Evolutionary conservation across 208 protist species (phyloP), one percentile per base, ranked within the genome.

Genomic region (Leishmania guyanensis): DNA sequence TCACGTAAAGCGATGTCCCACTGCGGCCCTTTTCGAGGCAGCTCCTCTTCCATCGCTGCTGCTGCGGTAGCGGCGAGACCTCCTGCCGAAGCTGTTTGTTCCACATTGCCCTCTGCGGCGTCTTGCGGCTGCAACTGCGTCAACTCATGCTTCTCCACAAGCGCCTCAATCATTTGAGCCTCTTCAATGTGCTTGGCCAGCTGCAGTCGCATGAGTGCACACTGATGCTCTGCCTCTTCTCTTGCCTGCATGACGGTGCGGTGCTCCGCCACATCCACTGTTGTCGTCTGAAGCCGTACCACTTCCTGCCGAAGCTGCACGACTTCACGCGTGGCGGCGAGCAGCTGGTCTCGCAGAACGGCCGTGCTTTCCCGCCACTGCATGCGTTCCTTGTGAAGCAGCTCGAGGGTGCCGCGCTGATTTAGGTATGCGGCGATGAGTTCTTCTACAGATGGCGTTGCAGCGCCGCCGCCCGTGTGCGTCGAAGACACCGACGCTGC

Each of bases 291-390:
- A 48, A 93, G 75, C 17, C 84, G 68, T 48, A 64, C 80, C 17
- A 92, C 43, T 43, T 91, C 86, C 70, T 86, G 77, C 26, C 89
- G 80, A 77, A 88, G 86, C 76, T 48, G 10, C 46, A 75, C 86
- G 72, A 88, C 91, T 46, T 94, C 91, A 43, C 82, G 82, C n/a
- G 90, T 86, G 54, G 89, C 84, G 39, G 72, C 78, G 56, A 84
- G 78, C 33, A 92, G 70, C 53, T 80, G 53, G 60, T 66, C n/a
- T 12, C 81, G 86, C 8, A 92, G 80, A 17, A 77, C 69, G 22
- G 85, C 46, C 43, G 83, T 22, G 65, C 80, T 86, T 8, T 33
- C 0, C 8, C 71, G 70, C 85, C 86, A 84, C 54, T 72, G n/a
- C 43, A 64, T 75, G 22, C 86, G 87, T 54, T 94, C 89, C n/a